These are phyloP conservation scores for Diutina siamensis DNA, from an alignment of 1,139 yeast genomes.

Conservation along the genomic window DNA sequence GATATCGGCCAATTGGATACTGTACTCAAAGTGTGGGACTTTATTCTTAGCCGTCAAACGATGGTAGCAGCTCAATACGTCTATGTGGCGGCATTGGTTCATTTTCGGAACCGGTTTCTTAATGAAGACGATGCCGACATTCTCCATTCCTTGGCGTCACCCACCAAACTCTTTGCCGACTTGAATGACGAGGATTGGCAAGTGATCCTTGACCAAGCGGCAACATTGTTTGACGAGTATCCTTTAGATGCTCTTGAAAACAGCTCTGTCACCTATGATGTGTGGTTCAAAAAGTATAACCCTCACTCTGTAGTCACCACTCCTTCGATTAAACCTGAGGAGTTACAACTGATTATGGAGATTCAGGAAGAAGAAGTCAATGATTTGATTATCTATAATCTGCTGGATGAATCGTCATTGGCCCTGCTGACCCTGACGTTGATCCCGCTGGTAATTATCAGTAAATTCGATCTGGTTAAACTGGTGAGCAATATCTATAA, in stretches of 20 bases:
- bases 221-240: slow-evolving; percentile 16
- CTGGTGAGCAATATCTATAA: slow-evolving; percentile 15
- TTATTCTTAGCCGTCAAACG: slow-evolving; percentile 37
- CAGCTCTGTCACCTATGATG: slow-evolving; percentile 16
- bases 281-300: slow-evolving; percentile 26
- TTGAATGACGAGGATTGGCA: slow-evolving; percentile 23
- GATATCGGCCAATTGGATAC: slow-evolving; percentile 44
- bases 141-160: slow-evolving; percentile 31
- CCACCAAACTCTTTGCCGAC: slow-evolving; percentile 19
- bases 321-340: slow-evolving; percentile 7
- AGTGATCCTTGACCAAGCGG: slow-evolving; percentile 26
- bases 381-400: slow-evolving; percentile 14
- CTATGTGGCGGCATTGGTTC: slow-evolving; percentile 41
- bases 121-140: slow-evolving; percentile 25
- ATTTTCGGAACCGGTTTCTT: slow-evolving; percentile 19
- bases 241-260: slow-evolving; percentile 21
- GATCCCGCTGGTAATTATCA: slow-evolving; percentile 2
- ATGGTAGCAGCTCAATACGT: slow-evolving; percentile 37
- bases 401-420: background rate
- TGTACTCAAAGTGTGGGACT: slow-evolving; percentile 52
- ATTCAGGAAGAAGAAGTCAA: slow-evolving; percentile 24
- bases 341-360: slow-evolving; percentile 11
- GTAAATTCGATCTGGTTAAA: slow-evolving; percentile 1
- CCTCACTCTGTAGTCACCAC: slow-evolving; percentile 15
- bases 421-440: slow-evolving; percentile 2